phyloP scores from a whole-genome alignment of 805 yeast species.

The Hanseniaspora jakobsenii region DNA sequence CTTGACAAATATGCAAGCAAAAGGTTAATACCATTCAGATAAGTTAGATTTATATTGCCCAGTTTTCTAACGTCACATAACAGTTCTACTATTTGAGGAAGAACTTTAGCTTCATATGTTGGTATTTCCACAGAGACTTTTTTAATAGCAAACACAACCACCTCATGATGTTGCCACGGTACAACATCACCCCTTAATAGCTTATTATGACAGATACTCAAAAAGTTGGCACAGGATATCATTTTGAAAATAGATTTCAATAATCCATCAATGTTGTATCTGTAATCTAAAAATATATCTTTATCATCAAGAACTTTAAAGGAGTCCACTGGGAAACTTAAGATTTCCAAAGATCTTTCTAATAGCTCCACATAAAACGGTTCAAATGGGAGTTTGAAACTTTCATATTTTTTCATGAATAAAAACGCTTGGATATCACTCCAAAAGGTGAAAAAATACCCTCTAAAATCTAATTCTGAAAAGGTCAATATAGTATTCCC shows the following conservation, averaged over 20 bases:
- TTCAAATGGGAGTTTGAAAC: constrained; percentile 38
- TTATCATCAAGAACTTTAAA: constrained; percentile 72
- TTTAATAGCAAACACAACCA: constrained; percentile 77
- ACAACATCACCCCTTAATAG: constrained; percentile 12
- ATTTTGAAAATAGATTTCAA: constrained; percentile 74
- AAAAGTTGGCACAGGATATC: constrained; percentile 25
- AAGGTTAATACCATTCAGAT: constrained; percentile 63
- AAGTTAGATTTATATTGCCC: constrained; percentile 39
- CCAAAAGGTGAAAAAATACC: constrained; percentile 90
- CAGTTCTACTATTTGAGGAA: constrained; percentile 48
- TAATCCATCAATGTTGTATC: constrained; percentile 98
- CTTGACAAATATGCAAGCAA: constrained; percentile 92
- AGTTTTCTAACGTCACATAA: constrained; percentile 35
- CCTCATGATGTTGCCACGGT: constrained; percentile 79
- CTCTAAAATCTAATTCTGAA: constrained; percentile 83
- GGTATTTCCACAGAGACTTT: constrained; percentile 90
- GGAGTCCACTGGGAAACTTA: constrained; percentile 55
- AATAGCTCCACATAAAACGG: constrained; percentile 51
- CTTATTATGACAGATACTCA: constrained; percentile 24
- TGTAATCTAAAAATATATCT: constrained; percentile 83
- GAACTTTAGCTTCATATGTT: constrained; percentile 45
- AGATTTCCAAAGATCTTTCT: constrained; percentile 23
- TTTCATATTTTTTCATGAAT: constrained; percentile 29
- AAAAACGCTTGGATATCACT: constrained; percentile 48
- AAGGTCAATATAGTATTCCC: constrained; percentile 20